phyloP scores from a whole-genome alignment of 2,329 filamentous ascomycete genomes.

The Fusarium sp. region DNA sequence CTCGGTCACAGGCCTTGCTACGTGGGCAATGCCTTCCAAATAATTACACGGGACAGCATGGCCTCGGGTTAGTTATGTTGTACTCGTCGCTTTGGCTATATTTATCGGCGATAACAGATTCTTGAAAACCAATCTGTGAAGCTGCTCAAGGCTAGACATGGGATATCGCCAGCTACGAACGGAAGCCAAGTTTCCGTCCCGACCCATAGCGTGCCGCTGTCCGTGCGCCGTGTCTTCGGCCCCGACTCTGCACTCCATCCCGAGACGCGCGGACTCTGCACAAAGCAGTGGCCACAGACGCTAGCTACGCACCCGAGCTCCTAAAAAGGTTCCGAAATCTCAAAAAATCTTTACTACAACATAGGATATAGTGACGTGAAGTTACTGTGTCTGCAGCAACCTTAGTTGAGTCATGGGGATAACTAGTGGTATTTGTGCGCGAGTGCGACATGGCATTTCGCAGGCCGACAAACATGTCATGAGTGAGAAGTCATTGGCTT shows the following conservation, averaged over 20 bases:
- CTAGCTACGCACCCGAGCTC: background rate
- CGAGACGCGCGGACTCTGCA: background rate
- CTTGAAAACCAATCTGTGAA: accelerated
- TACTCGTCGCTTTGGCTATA: accelerated
- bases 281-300: background rate
- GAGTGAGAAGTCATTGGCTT: accelerated
- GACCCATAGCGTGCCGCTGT: background rate
- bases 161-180: background rate
- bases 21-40: accelerated
- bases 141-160: accelerated
- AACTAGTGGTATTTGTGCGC: background rate
- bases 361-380: background rate
- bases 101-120: background rate
- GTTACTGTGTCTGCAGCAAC: background rate
- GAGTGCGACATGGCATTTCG: background rate
- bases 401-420: accelerated
- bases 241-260: no score
- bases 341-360: background rate
- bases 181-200: no score
- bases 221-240: no score
- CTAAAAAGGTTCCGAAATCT: background rate
- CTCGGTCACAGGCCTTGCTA: accelerated
- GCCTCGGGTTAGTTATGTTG: accelerated
- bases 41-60: background rate
- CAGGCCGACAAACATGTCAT: background rate